A percentile compares a stretch with the other conserved stretches of the same genome.
Evolutionary conservation across 1,284 basidiomycete genomes (phyloP).

Genomic region (Pseudozyma tsukubaensis): DNA sequence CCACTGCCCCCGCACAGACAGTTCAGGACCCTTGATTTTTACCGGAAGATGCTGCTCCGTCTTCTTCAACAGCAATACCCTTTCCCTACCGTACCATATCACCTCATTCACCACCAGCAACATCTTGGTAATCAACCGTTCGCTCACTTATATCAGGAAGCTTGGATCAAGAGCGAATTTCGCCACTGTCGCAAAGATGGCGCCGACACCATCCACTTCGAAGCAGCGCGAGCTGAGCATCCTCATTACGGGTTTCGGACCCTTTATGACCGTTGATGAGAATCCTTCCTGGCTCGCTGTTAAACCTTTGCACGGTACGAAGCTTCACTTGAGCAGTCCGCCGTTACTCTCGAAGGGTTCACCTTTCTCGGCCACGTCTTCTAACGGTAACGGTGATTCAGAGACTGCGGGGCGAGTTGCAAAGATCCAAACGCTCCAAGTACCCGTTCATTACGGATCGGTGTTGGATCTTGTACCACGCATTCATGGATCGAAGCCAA

Average conservation of each 20-base stretch:
- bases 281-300: slow-evolving; percentile 56
- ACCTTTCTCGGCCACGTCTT: not conserved
- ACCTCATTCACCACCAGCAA: too few relatives aligned
- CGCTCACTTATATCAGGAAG: too few relatives aligned
- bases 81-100: too few relatives aligned
- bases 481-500: slow-evolving; percentile 14
- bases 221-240: slow-evolving; percentile 20
- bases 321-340: slow-evolving; percentile 14
- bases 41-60: too few relatives aligned
- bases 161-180: too few relatives aligned
- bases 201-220: slow-evolving; percentile 2
- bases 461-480: slow-evolving; percentile 42
- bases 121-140: too few relatives aligned
- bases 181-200: slow-evolving; percentile 8
- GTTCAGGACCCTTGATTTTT: too few relatives aligned
- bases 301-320: slow-evolving; percentile 25
- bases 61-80: too few relatives aligned
- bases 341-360: not conserved
- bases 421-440: slow-evolving; percentile 42
- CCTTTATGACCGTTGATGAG: slow-evolving; percentile 31
- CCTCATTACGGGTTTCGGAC: slow-evolving; percentile 51
- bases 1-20: too few relatives aligned
- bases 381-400: too few relatives aligned
- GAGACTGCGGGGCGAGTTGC: slow-evolving; percentile 1
- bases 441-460: slow-evolving; percentile 42